Conservation (phyloP, 768 basidiomycete species). For the Boletus rex-veris region DNA sequence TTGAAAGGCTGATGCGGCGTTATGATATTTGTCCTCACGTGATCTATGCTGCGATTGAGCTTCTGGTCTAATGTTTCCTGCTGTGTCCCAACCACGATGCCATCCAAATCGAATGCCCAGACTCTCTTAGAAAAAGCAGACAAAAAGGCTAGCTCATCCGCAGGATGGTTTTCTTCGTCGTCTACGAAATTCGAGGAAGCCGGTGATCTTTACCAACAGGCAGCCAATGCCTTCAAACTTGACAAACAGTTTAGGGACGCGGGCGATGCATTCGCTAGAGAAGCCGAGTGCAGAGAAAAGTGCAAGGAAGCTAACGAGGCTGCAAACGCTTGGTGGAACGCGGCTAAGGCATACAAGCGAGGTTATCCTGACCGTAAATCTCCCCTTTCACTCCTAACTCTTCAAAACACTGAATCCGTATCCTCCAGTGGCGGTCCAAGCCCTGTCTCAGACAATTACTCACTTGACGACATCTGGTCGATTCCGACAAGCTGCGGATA, state of each 20-base stretch:
- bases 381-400: neutral
- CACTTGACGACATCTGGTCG: slow-evolving; percentile 82
- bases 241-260: slow-evolving; percentile 91
- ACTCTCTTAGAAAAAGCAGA: slow-evolving; percentile 80
- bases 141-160: slow-evolving; percentile 83
- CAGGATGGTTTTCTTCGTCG: slow-evolving; percentile 85
- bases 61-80: neutral
- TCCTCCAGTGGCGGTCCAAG: slow-evolving; percentile 78
- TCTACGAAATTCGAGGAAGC: slow-evolving; percentile 91
- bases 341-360: slow-evolving; percentile 93
- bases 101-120: slow-evolving; percentile 76
- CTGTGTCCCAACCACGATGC: slow-evolving; percentile 41
- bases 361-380: slow-evolving; percentile 75
- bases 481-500: slow-evolving; percentile 95
- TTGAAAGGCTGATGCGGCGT: neutral
- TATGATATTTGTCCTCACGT: slow-evolving; percentile 10
- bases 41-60: slow-evolving; percentile 2
- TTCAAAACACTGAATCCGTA: slow-evolving; percentile 8
- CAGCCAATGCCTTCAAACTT: slow-evolving; percentile 89
- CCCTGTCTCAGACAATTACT: slow-evolving; percentile 78
- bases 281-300: slow-evolving; percentile 91
- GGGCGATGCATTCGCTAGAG: slow-evolving; percentile 87
- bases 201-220: slow-evolving; percentile 91
- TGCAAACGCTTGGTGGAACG: slow-evolving; percentile 99
- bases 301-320: slow-evolving; percentile 89